These are phyloP conservation scores for Haematococcus sp. DNA, from an alignment of 139 green algal genomes.

Conservation along the genomic window DNA sequence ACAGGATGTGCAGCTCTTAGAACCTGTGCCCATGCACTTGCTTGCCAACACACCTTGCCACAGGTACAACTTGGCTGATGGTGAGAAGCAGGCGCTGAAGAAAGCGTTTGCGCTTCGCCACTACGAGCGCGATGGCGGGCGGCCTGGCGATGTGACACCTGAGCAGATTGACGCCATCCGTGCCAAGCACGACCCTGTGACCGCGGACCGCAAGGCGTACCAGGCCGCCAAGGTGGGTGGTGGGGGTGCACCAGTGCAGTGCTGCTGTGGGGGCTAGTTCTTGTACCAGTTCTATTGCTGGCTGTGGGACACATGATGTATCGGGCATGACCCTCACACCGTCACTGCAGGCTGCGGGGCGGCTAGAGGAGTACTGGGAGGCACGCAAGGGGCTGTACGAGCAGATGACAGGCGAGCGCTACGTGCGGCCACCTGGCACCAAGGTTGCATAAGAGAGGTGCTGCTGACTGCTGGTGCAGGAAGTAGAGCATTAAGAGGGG, in stretches of 20 bases:
- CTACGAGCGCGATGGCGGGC: conserved; percentile 44
- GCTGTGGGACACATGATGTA: no score
- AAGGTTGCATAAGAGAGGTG: neutral
- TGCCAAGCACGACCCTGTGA: conserved; percentile 42
- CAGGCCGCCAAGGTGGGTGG: conserved; percentile 28
- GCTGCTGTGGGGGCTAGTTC: no score
- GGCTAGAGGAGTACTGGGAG: conserved; percentile 42
- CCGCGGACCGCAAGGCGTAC: conserved; percentile 38
- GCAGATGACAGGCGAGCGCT: conserved; percentile 9
- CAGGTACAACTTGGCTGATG: conserved; percentile 45
- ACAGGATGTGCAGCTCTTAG: no score
- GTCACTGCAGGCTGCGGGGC: conserved; percentile 6
- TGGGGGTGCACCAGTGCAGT: no score
- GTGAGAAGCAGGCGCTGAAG: conserved; percentile 41
- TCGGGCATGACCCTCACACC: no score
- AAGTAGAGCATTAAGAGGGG: no score
- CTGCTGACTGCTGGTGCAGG: no score
- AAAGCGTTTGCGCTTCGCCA: conserved; percentile 44
- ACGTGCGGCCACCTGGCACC: neutral
- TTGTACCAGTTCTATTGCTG: no score
- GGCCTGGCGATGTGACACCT: conserved; percentile 39
- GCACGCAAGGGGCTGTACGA: conserved; percentile 16
- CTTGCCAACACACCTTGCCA: no score
- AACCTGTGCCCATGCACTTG: no score
- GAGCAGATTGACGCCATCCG: conserved; percentile 29